These are phyloP conservation scores for Lactifluus volemus DNA, from an alignment of 768 basidiomycete genomes.

Conservation along the genomic window DNA sequence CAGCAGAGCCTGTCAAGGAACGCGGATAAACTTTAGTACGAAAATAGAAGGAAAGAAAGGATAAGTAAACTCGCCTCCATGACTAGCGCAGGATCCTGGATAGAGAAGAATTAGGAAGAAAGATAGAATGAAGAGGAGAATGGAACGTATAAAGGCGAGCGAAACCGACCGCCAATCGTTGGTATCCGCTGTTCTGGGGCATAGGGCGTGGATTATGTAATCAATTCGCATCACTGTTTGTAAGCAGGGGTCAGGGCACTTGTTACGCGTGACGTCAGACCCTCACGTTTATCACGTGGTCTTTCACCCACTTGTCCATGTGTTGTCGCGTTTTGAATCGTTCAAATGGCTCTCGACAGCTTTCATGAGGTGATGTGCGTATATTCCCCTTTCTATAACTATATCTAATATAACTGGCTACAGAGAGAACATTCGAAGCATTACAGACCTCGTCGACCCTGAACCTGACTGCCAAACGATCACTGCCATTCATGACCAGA, in stretches of 20 bases:
- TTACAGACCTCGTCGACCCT: slow-evolving; percentile 66
- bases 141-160: background rate
- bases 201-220: slow-evolving; percentile 17
- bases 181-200: slow-evolving; percentile 17
- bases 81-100: slow-evolving; percentile 3
- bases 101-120: background rate
- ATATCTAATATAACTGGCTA: background rate
- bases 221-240: slow-evolving; percentile 1
- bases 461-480: slow-evolving; percentile 75
- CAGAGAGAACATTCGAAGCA: slow-evolving; percentile 61
- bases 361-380: slow-evolving; percentile 14
- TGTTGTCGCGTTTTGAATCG: no score
- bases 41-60: background rate
- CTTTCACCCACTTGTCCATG: background rate
- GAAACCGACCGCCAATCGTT: slow-evolving; percentile 9
- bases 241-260: no score
- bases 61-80: slow-evolving; percentile 6
- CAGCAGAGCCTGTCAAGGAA: slow-evolving; percentile 57
- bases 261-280: slow-evolving; percentile 18
- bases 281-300: slow-evolving; percentile 11
- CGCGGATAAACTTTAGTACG: background rate
- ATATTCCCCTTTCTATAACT: background rate
- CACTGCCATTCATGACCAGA: slow-evolving; percentile 62
- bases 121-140: background rate
- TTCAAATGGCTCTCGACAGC: background rate